phyloP scores from a whole-genome alignment of 1,284 basidiomycete species.

The Schizophyllum amplum region DNA sequence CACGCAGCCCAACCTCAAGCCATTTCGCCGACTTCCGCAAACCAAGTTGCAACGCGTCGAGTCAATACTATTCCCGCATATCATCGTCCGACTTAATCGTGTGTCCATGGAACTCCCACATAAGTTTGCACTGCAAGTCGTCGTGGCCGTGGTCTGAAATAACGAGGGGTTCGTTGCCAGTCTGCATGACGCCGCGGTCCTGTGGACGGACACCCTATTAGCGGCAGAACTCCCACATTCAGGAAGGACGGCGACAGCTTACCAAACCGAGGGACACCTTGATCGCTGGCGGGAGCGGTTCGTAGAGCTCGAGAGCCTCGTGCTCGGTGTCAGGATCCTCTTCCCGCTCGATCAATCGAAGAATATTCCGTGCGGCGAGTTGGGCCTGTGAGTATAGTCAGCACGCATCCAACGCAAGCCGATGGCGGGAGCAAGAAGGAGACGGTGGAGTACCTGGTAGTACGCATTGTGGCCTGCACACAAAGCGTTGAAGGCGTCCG shows the following conservation, averaged over 20 bases:
- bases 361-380: conserved; percentile 45
- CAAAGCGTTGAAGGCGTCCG: conserved; percentile 62
- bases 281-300: conserved; percentile 52
- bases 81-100: not conserved
- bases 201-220: not conserved
- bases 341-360: conserved; percentile 31
- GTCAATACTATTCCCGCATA: no score
- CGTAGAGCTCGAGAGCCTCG: conserved; percentile 44
- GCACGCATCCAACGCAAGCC: no score
- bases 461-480: conserved; percentile 69
- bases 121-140: not conserved
- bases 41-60: no score
- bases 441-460: no score
- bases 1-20: no score
- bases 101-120: not conserved
- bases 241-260: conserved; percentile 14
- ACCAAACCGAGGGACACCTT: conserved; percentile 64
- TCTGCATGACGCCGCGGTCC: not conserved
- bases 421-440: no score
- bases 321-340: conserved; percentile 7
- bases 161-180: not conserved
- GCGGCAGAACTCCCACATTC: no score
- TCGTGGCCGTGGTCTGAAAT: not conserved
- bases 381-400: no score
- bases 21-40: no score